Evolutionary conservation across 164 flowering plant genomes (phyloP), one percentile per base, ranked within the genome.

Genomic region (Pachysandra terminalis): DNA sequence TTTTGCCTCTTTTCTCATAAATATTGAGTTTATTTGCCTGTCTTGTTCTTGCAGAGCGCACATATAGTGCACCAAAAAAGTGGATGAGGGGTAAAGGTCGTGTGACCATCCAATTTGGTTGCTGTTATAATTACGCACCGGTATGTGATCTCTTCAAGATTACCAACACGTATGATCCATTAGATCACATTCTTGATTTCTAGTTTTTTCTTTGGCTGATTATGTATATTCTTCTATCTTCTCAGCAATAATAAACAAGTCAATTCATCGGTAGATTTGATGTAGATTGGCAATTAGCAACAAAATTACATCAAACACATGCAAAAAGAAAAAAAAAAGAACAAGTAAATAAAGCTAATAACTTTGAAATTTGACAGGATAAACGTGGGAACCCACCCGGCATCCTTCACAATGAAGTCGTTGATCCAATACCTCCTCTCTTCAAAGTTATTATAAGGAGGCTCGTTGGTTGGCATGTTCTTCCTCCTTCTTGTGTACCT

Each of bases 71-170:
- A 56, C 99, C 99, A 10, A 56, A 25, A 25, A 92, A 89, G 81
- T 92, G 97, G 97, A 95, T 90, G 97, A 87, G 81, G 70, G 99
- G 99, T 45, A 95, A 95, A 73, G 97, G 99, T 19, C 92, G 96
- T 21, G 83, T 84, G 32, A 95, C 99, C 59, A 84, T 95, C 53
- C 99, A 95, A 52, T 95, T 95, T 75, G 99, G 99, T 61, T 95
- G 97, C 78, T 95, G 99, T 71, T 95, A 95, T 73, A 95, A 90
- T 69, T 95, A 95, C 81, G 94, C 97, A 37, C 41, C 67, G 35
- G 99, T 90, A 79, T 79, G 83, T 74, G 61, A 41, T 73, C 25
- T 68, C 54, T 37, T 51, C 55, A 61, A 71, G n/a, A 10, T 22
- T 69, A 27, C 37, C n/a, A 51, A 27, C 10, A 27, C 21, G 4